These are phyloP conservation scores for Cyberlindnera petersonii DNA, from an alignment of 805 yeast species.

Conservation along the genomic window DNA sequence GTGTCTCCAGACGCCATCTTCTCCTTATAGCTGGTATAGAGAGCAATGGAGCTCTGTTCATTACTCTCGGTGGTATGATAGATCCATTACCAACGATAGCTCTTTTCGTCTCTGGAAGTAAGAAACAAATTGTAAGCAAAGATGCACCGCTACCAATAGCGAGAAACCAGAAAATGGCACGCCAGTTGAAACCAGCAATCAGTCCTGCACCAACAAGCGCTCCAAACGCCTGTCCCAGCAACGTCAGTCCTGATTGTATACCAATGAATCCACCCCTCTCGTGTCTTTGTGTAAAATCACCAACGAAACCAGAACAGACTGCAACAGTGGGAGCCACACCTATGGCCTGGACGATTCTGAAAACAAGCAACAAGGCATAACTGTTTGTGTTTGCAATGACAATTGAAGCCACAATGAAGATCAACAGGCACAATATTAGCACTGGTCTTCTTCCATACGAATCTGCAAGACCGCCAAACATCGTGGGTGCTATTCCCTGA, in stretches of 20 bases:
- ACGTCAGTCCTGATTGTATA: constrained; percentile 57
- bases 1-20: constrained; percentile 29
- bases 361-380: constrained; percentile 56
- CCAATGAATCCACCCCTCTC: constrained; percentile 75
- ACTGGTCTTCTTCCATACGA: constrained; percentile 68
- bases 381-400: constrained; percentile 58
- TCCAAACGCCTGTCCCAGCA: constrained; percentile 75
- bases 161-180: constrained; percentile 71
- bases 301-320: constrained; percentile 63
- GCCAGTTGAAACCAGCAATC: constrained; percentile 55
- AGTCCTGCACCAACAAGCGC: constrained; percentile 56
- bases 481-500: constrained; percentile 74
- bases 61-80: constrained; percentile 40
- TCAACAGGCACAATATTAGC: constrained; percentile 46
- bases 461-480: constrained; percentile 69
- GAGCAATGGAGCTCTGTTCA: constrained; percentile 45
- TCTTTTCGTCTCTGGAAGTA: constrained; percentile 78
- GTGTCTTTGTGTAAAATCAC: constrained; percentile 63
- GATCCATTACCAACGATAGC: constrained; percentile 74
- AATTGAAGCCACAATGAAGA: constrained; percentile 58
- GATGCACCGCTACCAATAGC: constrained; percentile 58
- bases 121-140: constrained; percentile 29
- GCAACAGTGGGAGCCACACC: constrained; percentile 77
- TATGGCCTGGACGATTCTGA: constrained; percentile 71
- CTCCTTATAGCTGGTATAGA: constrained; percentile 9